These are phyloP conservation scores for Blastocystis hominis DNA, from an alignment of 352 stramenopile genomes.

Conservation along the genomic window DNA sequence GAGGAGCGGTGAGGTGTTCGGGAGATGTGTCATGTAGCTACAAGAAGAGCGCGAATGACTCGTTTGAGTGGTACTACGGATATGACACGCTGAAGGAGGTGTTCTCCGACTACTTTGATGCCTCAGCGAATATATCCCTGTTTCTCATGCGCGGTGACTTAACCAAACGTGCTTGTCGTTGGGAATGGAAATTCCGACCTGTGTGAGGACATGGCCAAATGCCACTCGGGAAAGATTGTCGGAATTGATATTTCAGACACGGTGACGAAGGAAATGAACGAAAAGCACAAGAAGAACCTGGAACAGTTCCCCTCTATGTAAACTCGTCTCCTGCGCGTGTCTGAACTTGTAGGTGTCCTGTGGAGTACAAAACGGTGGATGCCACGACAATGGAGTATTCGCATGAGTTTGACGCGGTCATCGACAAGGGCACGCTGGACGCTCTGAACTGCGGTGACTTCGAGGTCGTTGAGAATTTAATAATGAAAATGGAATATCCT, in stretches of 20 bases:
- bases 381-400: slow-evolving; percentile 15
- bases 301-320: background rate
- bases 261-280: slow-evolving; percentile 42
- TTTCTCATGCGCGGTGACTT: background rate
- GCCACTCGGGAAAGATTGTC: slow-evolving; percentile 24
- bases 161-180: slow-evolving; percentile 23
- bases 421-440: slow-evolving; percentile 52
- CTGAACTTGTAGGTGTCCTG: background rate
- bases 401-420: slow-evolving; percentile 6
- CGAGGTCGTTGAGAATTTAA: slow-evolving; percentile 1
- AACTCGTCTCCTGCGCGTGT: background rate
- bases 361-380: slow-evolving; percentile 30
- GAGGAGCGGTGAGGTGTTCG: background rate
- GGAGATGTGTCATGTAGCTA: background rate
- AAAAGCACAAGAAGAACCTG: background rate
- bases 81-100: slow-evolving; percentile 44
- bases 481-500: slow-evolving; percentile 53
- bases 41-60: slow-evolving; percentile 31
- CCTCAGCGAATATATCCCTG: slow-evolving; percentile 30
- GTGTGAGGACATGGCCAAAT: slow-evolving; percentile 49
- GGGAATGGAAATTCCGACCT: slow-evolving; percentile 44
- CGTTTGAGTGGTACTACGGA: slow-evolving; percentile 54
- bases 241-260: slow-evolving; percentile 55
- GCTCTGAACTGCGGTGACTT: slow-evolving; percentile 39
- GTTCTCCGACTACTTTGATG: slow-evolving; percentile 34